phyloP scores from a whole-genome alignment of 345 rosid genomes.

The Arabis alpina region DNA sequence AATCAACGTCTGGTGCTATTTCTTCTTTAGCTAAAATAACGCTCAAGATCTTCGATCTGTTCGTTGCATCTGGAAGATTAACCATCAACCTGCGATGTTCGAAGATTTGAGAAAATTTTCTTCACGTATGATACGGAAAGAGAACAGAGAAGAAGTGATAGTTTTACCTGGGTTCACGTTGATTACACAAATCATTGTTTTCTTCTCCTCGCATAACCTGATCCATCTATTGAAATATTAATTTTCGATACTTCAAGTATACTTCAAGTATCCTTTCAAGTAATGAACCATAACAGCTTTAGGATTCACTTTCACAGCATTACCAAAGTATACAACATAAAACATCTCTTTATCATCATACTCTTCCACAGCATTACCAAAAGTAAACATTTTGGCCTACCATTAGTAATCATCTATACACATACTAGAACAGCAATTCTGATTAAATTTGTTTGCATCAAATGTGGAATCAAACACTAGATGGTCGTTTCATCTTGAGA shows the following conservation, averaged over 20 bases:
- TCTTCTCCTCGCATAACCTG: constrained; percentile 70
- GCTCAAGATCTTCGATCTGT: constrained; percentile 78
- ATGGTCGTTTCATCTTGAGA: constrained; percentile 70
- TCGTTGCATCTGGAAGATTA: constrained; percentile 83
- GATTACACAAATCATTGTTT: no score
- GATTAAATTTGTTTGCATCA: neutral
- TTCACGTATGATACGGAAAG: neutral
- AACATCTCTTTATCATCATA: neutral
- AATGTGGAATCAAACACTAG: constrained; percentile 13
- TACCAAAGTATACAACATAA: neutral
- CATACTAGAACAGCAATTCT: neutral
- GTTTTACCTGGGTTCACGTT: no score
- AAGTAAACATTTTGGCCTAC: neutral
- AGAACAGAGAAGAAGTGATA: neutral
- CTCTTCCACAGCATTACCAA: neutral
- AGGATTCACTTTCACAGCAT: no score
- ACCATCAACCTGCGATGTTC: constrained; percentile 79
- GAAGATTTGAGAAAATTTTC: neutral
- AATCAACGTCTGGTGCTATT: no score
- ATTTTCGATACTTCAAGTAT: no score
- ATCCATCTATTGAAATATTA: no score
- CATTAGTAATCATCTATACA: neutral
- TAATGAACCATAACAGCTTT: no score
- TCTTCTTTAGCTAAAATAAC: constrained; percentile 88
- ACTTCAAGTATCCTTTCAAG: no score